Evolutionary conservation across 2,329 filamentous ascomycete species (phyloP).

Genomic region (Cadophora malorum): DNA sequence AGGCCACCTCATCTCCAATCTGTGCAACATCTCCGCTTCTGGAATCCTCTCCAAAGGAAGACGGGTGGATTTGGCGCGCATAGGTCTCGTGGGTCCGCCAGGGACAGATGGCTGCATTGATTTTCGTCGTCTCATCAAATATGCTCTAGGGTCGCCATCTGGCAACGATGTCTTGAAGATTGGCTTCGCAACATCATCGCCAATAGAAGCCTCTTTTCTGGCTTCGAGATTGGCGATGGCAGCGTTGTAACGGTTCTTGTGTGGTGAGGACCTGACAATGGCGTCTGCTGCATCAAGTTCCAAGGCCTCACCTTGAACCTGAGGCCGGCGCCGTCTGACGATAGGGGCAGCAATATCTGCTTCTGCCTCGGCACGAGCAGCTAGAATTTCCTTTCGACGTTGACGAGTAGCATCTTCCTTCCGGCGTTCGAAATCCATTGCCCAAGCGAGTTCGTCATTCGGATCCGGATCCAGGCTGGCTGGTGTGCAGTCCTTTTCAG

Average conservation of each 20-base stretch:
- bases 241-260: slow-evolving; percentile 43
- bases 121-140: slow-evolving; percentile 43
- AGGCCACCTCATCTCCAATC: slow-evolving; percentile 31
- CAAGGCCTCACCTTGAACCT: not conserved
- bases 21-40: slow-evolving; percentile 33
- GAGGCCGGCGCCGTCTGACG: not conserved
- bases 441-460: slow-evolving; percentile 40
- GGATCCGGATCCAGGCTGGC: slow-evolving; percentile 4
- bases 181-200: slow-evolving; percentile 15
- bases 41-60: slow-evolving; percentile 43
- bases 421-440: slow-evolving; percentile 45
- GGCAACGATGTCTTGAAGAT: slow-evolving; percentile 36
- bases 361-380: slow-evolving; percentile 21
- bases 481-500: not conserved
- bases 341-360: not conserved
- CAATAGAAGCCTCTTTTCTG: not conserved
- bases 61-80: slow-evolving; percentile 39
- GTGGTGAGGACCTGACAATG: slow-evolving; percentile 34
- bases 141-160: slow-evolving; percentile 43
- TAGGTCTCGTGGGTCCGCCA: slow-evolving; percentile 26
- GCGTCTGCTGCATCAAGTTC: not conserved
- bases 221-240: slow-evolving; percentile 38
- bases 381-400: slow-evolving; percentile 39
- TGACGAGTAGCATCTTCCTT: slow-evolving; percentile 42
- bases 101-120: slow-evolving; percentile 28